Percentiles rank a stretch among this genome's conserved stretches.
phyloP scores from a whole-genome alignment of 345 rosid genomes.

The Rhizophora apiculata region DNA sequence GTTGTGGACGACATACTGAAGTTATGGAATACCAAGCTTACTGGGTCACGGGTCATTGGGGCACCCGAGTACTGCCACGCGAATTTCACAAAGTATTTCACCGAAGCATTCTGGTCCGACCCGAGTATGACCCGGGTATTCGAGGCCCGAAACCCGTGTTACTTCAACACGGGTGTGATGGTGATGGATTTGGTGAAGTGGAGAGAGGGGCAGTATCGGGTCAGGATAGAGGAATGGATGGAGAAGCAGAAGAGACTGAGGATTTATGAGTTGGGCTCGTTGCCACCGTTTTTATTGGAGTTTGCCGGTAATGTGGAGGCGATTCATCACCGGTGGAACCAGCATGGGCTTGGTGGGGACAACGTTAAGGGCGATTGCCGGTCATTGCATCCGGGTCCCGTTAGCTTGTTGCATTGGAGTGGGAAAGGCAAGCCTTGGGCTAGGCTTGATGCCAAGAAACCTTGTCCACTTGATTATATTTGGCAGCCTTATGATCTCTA shows the following conservation, averaged over 20 bases:
- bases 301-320: slow-evolving; percentile 14
- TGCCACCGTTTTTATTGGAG: slow-evolving; percentile 16
- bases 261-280: slow-evolving; percentile 19
- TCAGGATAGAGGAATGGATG: slow-evolving; percentile 20
- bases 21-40: slow-evolving; percentile 2
- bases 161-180: slow-evolving; percentile 20
- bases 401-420: slow-evolving; percentile 18
- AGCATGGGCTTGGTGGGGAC: slow-evolving; percentile 19
- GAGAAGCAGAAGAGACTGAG: slow-evolving; percentile 1
- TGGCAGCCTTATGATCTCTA: slow-evolving; percentile 20
- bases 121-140: not conserved
- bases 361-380: slow-evolving; percentile 9
- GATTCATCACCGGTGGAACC: slow-evolving; percentile 19
- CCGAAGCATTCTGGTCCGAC: not conserved
- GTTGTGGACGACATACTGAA: slow-evolving; percentile 14
- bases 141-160: slow-evolving; percentile 9
- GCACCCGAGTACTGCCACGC: slow-evolving; percentile 16
- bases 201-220: slow-evolving; percentile 8
- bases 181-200: slow-evolving; percentile 13
- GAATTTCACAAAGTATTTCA: slow-evolving; percentile 14
- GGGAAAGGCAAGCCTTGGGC: slow-evolving; percentile 23
- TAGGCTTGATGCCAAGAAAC: slow-evolving; percentile 11
- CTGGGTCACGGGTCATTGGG: slow-evolving; percentile 4
- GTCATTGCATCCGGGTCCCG: slow-evolving; percentile 15
- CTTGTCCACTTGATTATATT: slow-evolving; percentile 13